Conservation (phyloP, 2,329 filamentous ascomycete species). For the Xylariaceae sp. region DNA sequence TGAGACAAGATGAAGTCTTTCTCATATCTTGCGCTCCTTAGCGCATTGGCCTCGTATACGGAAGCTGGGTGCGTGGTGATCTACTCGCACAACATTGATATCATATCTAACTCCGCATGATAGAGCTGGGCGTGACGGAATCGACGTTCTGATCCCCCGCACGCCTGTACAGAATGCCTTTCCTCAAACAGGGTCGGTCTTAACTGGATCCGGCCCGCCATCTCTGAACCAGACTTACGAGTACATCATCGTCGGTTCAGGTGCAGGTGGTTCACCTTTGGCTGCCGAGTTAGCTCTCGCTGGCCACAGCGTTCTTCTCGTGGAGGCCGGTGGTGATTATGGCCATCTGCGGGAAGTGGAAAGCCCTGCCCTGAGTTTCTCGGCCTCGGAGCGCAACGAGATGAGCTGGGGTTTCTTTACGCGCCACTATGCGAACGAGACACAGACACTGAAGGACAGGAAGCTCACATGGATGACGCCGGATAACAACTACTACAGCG, state of each 20-base stretch:
- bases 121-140: conserved; percentile 6
- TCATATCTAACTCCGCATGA: too few species aligned
- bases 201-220: conserved; percentile 9
- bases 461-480: conserved; percentile 55
- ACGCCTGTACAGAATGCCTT: conserved; percentile 17
- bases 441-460: conserved; percentile 48
- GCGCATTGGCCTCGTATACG: conserved; percentile 13
- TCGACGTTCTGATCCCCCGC: conserved; percentile 16
- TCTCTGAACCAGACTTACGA: conserved; percentile 41
- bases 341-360: conserved; percentile 44
- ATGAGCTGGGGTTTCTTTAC: conserved; percentile 62
- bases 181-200: conserved; percentile 16
- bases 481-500: conserved; percentile 47
- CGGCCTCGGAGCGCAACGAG: conserved; percentile 50
- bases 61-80: conserved; percentile 9
- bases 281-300: conserved; percentile 57
- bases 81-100: too few species aligned
- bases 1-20: conserved; percentile 16
- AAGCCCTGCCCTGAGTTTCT: conserved; percentile 49
- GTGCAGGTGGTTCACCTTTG: conserved; percentile 56
- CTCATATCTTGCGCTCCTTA: conserved; percentile 17
- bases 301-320: conserved; percentile 52
- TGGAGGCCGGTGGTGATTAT: conserved; percentile 58
- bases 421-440: conserved; percentile 54
- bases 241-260: conserved; percentile 61